phyloP scores from a whole-genome alignment of 2,329 filamentous ascomycete species.

The Scleromitrula shiraiana region DNA sequence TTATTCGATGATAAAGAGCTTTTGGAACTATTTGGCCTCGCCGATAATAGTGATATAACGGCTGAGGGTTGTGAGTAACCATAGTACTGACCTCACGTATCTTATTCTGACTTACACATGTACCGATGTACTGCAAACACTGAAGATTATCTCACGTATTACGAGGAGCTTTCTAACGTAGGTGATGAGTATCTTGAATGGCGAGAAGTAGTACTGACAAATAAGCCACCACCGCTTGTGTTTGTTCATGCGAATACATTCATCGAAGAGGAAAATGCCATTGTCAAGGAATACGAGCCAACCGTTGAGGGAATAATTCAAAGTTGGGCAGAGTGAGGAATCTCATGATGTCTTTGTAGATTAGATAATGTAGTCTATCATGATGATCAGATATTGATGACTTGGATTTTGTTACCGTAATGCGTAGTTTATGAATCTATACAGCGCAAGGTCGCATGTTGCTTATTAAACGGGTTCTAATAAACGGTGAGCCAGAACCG shows the following conservation, averaged over 20 bases:
- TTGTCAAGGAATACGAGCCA: constrained; percentile 49
- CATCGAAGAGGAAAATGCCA: constrained; percentile 31
- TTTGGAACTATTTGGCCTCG: constrained; percentile 36
- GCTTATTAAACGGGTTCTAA: no score
- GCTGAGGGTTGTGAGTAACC: constrained; percentile 33
- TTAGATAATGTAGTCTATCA: no score
- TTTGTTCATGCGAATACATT: constrained; percentile 58
- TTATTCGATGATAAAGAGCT: constrained; percentile 38
- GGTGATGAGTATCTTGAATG: constrained; percentile 44
- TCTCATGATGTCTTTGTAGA: no score
- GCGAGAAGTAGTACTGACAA: constrained; percentile 46
- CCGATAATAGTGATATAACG: constrained; percentile 29
- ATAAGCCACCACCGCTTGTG: constrained; percentile 49
- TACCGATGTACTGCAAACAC: constrained; percentile 56
- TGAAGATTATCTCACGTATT: constrained; percentile 43
- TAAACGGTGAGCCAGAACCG: no score
- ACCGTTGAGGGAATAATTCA: constrained; percentile 46
- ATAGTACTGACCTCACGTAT: not conserved
- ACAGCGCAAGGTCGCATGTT: no score
- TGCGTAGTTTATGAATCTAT: no score
- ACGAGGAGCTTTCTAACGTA: constrained; percentile 49
- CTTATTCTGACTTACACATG: constrained; percentile 39
- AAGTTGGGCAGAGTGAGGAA: constrained; percentile 35
- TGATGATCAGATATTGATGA: no score
- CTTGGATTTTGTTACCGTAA: no score